phyloP scores from a whole-genome alignment of 2,329 filamentous ascomycete genomes.

The Sclerotinia sclerotiorum region DNA sequence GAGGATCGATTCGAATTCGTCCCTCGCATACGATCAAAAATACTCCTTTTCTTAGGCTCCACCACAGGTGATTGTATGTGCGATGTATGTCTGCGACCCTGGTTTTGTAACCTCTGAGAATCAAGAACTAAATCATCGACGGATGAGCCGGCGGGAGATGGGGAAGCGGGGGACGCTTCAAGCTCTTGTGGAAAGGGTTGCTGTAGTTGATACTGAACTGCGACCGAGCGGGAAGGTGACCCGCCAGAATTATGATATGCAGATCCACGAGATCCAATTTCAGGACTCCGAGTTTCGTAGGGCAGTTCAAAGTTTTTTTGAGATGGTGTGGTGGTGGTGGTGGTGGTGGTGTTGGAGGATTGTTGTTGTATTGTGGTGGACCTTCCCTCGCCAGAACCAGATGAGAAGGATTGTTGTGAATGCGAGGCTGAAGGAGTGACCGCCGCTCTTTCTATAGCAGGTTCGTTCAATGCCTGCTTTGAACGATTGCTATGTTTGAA shows the following conservation, averaged over 20 bases:
- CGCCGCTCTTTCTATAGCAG: slow-evolving; percentile 25
- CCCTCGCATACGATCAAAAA: slow-evolving; percentile 39
- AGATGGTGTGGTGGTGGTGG: slow-evolving; percentile 23
- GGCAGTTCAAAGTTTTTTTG: slow-evolving; percentile 25
- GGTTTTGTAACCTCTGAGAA: slow-evolving; percentile 31
- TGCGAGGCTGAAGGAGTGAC: slow-evolving; percentile 25
- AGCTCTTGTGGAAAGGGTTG: slow-evolving; percentile 31
- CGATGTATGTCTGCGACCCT: slow-evolving; percentile 25
- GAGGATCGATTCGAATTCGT: slow-evolving; percentile 31
- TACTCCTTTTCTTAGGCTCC: slow-evolving; percentile 37
- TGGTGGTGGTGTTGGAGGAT: slow-evolving; percentile 18
- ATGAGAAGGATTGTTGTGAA: slow-evolving; percentile 23
- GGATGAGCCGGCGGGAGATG: slow-evolving; percentile 29
- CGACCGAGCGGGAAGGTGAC: slow-evolving; percentile 31
- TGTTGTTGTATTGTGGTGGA: slow-evolving; percentile 26
- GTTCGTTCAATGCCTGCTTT: slow-evolving; percentile 39
- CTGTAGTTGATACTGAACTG: slow-evolving; percentile 34
- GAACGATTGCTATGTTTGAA: slow-evolving; percentile 41
- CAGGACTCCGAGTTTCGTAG: slow-evolving; percentile 31
- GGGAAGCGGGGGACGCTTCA: slow-evolving; percentile 25
- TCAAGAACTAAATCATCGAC: slow-evolving; percentile 36
- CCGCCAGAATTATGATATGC: slow-evolving; percentile 32
- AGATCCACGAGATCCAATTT: slow-evolving; percentile 31
- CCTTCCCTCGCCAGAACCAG: slow-evolving; percentile 27
- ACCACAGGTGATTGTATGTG: slow-evolving; percentile 29